Evolutionary conservation across 495 filamentous ascomycete genomes (phyloP), one percentile per base, ranked within the genome.

Genomic region (Echria macrotheca): DNA sequence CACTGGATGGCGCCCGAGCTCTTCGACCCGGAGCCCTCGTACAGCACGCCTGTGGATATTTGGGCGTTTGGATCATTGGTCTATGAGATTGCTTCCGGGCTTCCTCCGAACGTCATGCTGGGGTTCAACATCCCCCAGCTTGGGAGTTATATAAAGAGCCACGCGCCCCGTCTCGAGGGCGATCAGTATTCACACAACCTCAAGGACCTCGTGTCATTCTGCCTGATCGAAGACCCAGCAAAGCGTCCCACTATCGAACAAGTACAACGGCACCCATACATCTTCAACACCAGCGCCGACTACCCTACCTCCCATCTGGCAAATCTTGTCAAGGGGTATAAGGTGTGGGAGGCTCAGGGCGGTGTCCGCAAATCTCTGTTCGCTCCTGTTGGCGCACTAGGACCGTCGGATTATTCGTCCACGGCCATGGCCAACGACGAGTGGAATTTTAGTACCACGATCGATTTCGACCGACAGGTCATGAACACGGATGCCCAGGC

Each of bases 1-100:
- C 82, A 96, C 68, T 98, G 91, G 89, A 96, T 97, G 91, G 86
- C 93, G 1, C 93, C 89, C 0, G 93, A 98, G 61, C 77, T 94
- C 50, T 84, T 88, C 49, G 73, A 74, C 8, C 67, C 70, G 2
- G 67, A 69, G 1, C 67, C 73, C 17, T 74, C 75, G 25, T 82
- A 84, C 58, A 79, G 75, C 58, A 81, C 78, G 8, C 70, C 89
- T 67, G 83, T 97, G 49, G 93, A 98, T 59, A 88, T 95, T 32
- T 98, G 93, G 93, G 89, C 91, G 1, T 95, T 89, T 64, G 91
- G 91, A 12, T 89, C 89, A 49, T 91, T 94, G 33, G 68, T 94
- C 1, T 91, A 82, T 55, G 93, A 98, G 65, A 86, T 96, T 57
- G 94, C 93, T 0, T 94, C 87, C 5, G 91, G 93, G 4, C 77